Base-by-base conservation (phyloP, 305 asterid genomes). In the Andrographis paniculata region DNA sequence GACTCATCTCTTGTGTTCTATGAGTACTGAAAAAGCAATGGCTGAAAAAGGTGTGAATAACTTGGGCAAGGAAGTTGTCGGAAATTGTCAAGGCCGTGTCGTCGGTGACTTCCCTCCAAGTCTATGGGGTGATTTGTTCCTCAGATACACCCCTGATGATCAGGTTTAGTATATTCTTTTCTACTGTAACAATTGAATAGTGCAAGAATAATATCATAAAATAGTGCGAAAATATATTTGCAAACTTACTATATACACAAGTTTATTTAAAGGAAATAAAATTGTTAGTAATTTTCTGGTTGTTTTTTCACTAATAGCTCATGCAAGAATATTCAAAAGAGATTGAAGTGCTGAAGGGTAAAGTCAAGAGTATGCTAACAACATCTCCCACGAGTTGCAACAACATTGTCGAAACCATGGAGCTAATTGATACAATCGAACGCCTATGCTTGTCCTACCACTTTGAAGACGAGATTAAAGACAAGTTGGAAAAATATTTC, bases 401-500 rank as follows among this genome's bases (percentile, higher is more conserved):
- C 27, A 49, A 38, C n/a, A 22, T 28, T 14, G 42, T 15, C 5
- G 69, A 72, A 3, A 42, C 46, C 0, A 14, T 68, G 20, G 15
- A 27, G 3, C 45, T 68, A 23, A 68, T 72, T 11, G 63, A 72
- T 54, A 57, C 62, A 2, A 16, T 72, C 7, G 72, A 67, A 40
- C 71, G 78, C 4, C 48, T 67, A 1, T 74, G 71, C 9, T 11
- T 70, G 10, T 49, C 58, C 0, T 61, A 68, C 42, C 75, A 60
- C 42, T 72, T 68, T 36, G 60, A 63, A 37, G n/a, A 45, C 0
- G 69, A 72, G 51, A 64, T 64, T 52, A 62, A 67, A 42, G 45
- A 57, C 55, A 46, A 23, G 24, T 23, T 6, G 15, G 53, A 55
- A 23, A 33, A 62, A 20, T 21, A 38, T 20, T 23, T 23, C n/a